phyloP scores from a whole-genome alignment of 2,329 filamentous ascomycete species.

The Cytospora schulzeri region DNA sequence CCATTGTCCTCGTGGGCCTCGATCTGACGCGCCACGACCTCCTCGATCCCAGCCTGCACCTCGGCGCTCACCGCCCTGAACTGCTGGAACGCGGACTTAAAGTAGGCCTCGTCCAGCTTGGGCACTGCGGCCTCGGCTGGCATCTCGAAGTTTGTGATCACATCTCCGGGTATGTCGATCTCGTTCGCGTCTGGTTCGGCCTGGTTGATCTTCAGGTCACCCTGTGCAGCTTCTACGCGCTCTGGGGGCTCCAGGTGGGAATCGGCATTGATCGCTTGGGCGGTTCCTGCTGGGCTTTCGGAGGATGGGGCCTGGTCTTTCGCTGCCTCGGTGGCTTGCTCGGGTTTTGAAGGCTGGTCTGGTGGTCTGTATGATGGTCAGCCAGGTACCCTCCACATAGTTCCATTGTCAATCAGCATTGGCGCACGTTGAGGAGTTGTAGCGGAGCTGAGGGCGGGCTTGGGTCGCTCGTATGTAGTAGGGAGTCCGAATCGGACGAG shows the following conservation, averaged over 20 bases:
- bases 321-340: constrained; percentile 14
- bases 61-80: constrained; percentile 22
- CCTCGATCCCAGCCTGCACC: constrained; percentile 33
- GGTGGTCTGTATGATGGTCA: constrained; percentile 15
- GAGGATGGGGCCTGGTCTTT: constrained; percentile 4
- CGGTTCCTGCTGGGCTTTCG: background rate
- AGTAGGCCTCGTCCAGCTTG: constrained; percentile 8
- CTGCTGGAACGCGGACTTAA: constrained; percentile 24
- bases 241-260: constrained; percentile 13
- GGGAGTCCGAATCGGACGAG: constrained; percentile 21
- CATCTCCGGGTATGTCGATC: background rate
- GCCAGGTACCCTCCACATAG: background rate
- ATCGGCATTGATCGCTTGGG: constrained; percentile 8
- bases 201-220: constrained; percentile 15
- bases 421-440: constrained; percentile 25
- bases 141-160: constrained; percentile 7
- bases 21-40: constrained; percentile 29
- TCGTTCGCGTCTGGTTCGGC: constrained; percentile 11
- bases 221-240: background rate
- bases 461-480: constrained; percentile 24
- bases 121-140: background rate
- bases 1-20: constrained; percentile 16
- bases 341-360: constrained; percentile 15
- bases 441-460: constrained; percentile 21
- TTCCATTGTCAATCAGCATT: background rate